Evolutionary conservation across 371 early-diverging fungal species (phyloP).

Genomic region (Saksenaea vasiformis): DNA sequence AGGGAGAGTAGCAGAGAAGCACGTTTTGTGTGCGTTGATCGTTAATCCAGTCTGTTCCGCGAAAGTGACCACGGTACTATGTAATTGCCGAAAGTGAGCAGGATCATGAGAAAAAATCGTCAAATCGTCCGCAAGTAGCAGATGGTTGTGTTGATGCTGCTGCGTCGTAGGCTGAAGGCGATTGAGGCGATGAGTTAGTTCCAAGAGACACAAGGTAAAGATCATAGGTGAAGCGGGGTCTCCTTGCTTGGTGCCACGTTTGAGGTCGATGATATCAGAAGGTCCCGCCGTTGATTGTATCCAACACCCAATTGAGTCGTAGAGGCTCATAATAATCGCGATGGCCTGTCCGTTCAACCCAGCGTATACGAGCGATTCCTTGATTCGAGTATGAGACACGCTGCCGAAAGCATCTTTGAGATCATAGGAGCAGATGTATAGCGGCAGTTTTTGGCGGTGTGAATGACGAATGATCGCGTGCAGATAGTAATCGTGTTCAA

Average conservation of each 20-base stretch:
- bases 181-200: background rate
- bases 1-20: too few species aligned
- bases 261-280: background rate
- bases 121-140: background rate
- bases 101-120: background rate
- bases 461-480: slow-evolving; percentile 7
- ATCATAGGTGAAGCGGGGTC: background rate
- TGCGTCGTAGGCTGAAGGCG: background rate
- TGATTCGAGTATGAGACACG: background rate
- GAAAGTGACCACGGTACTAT: too few species aligned
- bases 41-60: too few species aligned
- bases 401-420: background rate
- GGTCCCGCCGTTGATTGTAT: background rate
- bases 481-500: slow-evolving; percentile 4
- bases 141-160: background rate
- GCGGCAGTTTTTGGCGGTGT: slow-evolving; percentile 2
- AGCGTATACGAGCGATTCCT: too few species aligned
- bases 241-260: background rate
- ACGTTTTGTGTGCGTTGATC: too few species aligned
- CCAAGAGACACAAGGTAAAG: background rate
- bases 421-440: slow-evolving; percentile 8
- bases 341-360: too few species aligned
- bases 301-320: background rate
- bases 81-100: too few species aligned
- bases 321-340: background rate